Base-by-base conservation (phyloP, 805 yeast genomes). In the Saccharomycopsis capsularis region DNA sequence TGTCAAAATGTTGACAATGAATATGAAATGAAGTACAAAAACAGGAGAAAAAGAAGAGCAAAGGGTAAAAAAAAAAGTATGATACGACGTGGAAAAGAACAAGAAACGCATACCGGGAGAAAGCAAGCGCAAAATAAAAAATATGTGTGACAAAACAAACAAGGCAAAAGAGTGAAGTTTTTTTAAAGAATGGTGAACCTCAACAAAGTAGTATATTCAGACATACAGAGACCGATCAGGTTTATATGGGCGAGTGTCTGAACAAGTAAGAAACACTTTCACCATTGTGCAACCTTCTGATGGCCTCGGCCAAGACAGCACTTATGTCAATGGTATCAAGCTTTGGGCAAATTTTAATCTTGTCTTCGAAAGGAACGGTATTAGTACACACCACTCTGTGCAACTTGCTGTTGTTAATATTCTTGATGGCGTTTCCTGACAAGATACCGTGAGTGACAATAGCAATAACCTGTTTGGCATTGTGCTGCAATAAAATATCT, bases 201-300 rank as follows among this genome's bases (percentile, higher is more conserved):
- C 7, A 27, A 13, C 32, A 27, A 27, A 27, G 32, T n/a, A n/a
- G n/a, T 18, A 15, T 16, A 13, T n/a, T 35, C 39, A 35, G 19
- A 13, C 9, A 9, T 18, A 15, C 16, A 35, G 6, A n/a, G 18
- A 16, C 19, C 19, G 13, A 27, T n/a, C n/a, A n/a, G n/a, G n/a
- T n/a, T 18, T 42, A 51, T 25, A 60, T 56, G 22, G 85, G 84
- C 36, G 83, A 82, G 64, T 81, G 75, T 58, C 79, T 82, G 67
- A 85, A 85, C 55, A 85, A 70, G 66, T 82, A 85, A 9, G 89
- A 82, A 50, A 85, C 81, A 66, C 90, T 82, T 68, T 85, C 95
- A 67, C 95, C 95, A 59, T 85, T 83, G 65, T 85, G 95, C 63
- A 85, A 74, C 68, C 95, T 79, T 70, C 95, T 79, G 53, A 85